These are phyloP conservation scores for Cystobasidium onofrii DNA, from an alignment of 768 basidiomycete genomes.

Conservation along the genomic window DNA sequence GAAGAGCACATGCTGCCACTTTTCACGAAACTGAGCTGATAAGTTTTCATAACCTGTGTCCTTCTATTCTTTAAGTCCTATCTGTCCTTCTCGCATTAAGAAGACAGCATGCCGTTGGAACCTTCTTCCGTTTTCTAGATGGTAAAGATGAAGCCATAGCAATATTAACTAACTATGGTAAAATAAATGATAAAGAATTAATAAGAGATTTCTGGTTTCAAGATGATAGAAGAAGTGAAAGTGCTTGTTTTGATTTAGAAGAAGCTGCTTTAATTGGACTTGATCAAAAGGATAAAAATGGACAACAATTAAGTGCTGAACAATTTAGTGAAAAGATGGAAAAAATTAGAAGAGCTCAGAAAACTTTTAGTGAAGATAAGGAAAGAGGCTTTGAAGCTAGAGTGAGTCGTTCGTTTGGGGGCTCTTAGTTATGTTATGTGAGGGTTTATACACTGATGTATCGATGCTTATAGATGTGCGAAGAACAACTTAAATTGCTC, in stretches of 20 bases:
- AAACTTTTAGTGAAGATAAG: constrained; percentile 91
- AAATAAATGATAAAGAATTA: constrained; percentile 58
- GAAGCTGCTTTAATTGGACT: constrained; percentile 54
- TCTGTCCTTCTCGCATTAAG: constrained; percentile 83
- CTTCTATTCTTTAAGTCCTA: constrained; percentile 59
- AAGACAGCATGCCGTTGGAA: constrained; percentile 70
- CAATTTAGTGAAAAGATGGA: constrained; percentile 64
- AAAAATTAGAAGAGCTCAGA: constrained; percentile 71
- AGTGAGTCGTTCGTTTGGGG: constrained; percentile 33
- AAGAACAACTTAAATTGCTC: constrained; percentile 71
- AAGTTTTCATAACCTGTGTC: no score
- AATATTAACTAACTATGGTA: constrained; percentile 39
- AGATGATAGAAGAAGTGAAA: constrained; percentile 88
- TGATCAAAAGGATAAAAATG: constrained; percentile 14
- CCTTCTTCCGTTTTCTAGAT: constrained; percentile 89
- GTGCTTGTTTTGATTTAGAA: constrained; percentile 75
- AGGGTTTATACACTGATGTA: no score
- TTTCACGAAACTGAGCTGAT: no score
- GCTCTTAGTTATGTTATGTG: no score
- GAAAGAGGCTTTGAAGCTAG: constrained; percentile 67
- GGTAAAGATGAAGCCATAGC: constrained; percentile 38
- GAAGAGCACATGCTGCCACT: no score
- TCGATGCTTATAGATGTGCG: constrained; percentile 66
- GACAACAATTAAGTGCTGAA: constrained; percentile 49
- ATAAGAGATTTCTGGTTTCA: constrained; percentile 94